These are phyloP conservation scores for Papilionanthe hybrid DNA, from an alignment of 116 monocot genomes.

Conservation along the genomic window DNA sequence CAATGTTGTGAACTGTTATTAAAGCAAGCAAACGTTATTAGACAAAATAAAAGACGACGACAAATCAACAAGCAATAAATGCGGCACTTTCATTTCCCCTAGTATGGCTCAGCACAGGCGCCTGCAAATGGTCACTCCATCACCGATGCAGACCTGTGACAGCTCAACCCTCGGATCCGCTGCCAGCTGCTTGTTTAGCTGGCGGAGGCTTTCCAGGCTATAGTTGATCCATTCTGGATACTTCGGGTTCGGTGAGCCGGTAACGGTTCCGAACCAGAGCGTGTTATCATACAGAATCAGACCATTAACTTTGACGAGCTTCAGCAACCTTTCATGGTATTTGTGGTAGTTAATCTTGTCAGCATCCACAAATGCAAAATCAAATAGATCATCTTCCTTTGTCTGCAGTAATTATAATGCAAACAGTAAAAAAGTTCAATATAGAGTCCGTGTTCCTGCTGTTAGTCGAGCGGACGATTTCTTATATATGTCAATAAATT, in stretches of 20 bases:
- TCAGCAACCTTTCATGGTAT: conserved; percentile 10
- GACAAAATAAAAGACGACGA: too few species aligned
- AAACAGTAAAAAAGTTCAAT: too few species aligned
- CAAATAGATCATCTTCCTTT: conserved; percentile 3
- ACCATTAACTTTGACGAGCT: conserved; percentile 1
- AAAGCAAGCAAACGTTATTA: too few species aligned
- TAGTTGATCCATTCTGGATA: neutral
- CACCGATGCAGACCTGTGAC: conserved; percentile 4
- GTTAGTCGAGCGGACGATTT: too few species aligned
- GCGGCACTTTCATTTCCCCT: neutral
- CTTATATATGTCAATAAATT: neutral
- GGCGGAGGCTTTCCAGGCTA: neutral
- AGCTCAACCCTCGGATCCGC: conserved; percentile 7
- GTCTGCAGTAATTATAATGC: neutral
- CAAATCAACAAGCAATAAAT: too few species aligned
- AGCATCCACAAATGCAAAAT: conserved; percentile 15
- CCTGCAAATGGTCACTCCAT: conserved; percentile 12
- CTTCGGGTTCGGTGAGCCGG: neutral
- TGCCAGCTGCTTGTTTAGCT: conserved; percentile 8
- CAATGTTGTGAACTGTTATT: too few species aligned
- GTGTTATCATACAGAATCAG: conserved; percentile 11
- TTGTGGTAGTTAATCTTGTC: conserved; percentile 9
- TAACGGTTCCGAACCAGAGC: conserved; percentile 12
- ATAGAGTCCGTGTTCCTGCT: too few species aligned
- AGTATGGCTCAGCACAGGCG: neutral